Evolutionary conservation across 129 eudicot genomes (phyloP), one percentile per base, ranked within the genome.

Genomic region (Rutidosis leptorrhynchoides): DNA sequence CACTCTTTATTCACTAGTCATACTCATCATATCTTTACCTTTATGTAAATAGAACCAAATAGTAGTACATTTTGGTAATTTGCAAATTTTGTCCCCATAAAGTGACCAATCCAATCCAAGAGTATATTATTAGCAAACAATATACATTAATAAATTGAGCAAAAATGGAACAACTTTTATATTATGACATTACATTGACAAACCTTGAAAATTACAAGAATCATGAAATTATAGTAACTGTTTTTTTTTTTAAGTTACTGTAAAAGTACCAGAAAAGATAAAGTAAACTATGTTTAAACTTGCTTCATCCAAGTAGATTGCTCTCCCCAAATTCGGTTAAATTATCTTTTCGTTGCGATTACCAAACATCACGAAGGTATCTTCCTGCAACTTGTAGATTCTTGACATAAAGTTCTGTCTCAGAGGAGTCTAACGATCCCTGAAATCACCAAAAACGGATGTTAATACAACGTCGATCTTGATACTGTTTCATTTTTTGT

Each of bases 311-410:
- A 25, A 10, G 46, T 64, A 73, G 14, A 5, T 37, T 26, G 19
- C 10, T 53, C 26, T 56, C 65, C 26, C 21, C 65, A 35, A 46
- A 46, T 9, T 40, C 40, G 0, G 26, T 63, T 77, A 43, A 1
- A 48, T 60, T 27, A 33, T 25, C 7, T 29, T 70, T 17, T 69
- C 33, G 2, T 0, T 2, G 2, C 21, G 74, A 69, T 72, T 74
- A 85, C 92, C 92, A 85, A 32, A 85, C 85, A 60, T 93, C 98
- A 33, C 98, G 95, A n/a, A 84, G 79, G 67, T 93, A 93, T 69
- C 96, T 85, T 71, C 98, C 98, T 19, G 75, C 78, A 76, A 67
- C 86, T 67, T 93, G 98, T 79, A 93, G 79, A 70, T 85, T 86
- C 83, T 93, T 93, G 80, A 93, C 92, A 65, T 65, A 68, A 75